Evolutionary conservation across 257 asterid species (phyloP).

Genomic region (Solanum chmielewskii): DNA sequence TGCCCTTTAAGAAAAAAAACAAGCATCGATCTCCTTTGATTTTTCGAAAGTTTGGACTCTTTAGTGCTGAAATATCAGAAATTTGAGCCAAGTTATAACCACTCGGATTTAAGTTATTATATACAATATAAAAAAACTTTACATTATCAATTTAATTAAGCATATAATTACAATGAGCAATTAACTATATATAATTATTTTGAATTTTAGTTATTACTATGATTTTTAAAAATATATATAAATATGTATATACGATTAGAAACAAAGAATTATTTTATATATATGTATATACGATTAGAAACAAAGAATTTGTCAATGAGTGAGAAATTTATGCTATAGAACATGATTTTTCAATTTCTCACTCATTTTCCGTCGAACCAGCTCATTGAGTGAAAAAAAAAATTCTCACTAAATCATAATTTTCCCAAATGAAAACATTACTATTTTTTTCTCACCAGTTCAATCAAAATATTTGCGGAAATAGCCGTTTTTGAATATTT

Average conservation of each 20-base stretch:
- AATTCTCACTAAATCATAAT: not conserved
- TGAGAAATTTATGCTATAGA: too few relatives aligned
- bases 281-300: not conserved
- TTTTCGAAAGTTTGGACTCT: not conserved
- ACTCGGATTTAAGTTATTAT: not conserved
- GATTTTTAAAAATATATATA: not conserved
- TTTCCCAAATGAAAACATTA: too few relatives aligned
- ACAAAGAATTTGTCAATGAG: too few relatives aligned
- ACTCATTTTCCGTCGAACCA: not conserved
- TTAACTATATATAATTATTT: not conserved
- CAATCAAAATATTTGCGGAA: rapidly evolving
- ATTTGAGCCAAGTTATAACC: not conserved
- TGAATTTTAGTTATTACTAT: not conserved
- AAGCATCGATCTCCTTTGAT: not conserved
- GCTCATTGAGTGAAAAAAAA: not conserved
- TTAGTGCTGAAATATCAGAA: not conserved
- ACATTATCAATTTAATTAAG: too few relatives aligned
- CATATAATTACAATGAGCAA: not conserved
- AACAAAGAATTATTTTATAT: too few relatives aligned
- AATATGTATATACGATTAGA: not conserved
- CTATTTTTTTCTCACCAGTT: not conserved
- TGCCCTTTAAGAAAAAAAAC: not conserved
- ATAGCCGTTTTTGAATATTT: too few relatives aligned
- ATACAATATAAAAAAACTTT: not conserved
- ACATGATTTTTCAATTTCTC: not conserved